Base-by-base conservation (phyloP, 129 eudicot genomes). In the Artemisia argyi region DNA sequence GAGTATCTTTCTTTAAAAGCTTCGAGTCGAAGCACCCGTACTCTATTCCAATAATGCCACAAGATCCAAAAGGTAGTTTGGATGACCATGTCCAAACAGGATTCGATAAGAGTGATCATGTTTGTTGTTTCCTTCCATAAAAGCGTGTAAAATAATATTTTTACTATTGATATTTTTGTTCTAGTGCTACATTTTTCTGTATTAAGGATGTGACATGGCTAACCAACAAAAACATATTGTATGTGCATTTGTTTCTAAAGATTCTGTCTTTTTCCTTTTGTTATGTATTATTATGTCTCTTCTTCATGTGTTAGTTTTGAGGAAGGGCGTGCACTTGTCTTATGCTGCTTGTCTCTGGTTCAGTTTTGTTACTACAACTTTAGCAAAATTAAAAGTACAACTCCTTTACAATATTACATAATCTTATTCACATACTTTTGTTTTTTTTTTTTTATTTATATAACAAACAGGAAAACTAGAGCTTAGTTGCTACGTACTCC, bases 251-350 rank as follows among this genome's bases (percentile, higher is more conserved):
- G 61, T 52, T 51, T 26, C 73, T 28, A 52, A 61, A 68, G 73
- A 68, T 68, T 52, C 61, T 68, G 73, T 68, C 61, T 30, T 68
- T 65, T 65, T 65, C 49, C 49, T 68, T 50, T 49, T 67, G 59
- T 67, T 16, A 68, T 52, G 13, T n/a, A 28, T 17, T 26, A 4
- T 26, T 39, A 39, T 39, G 9, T 39, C 10, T 13, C 22, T 46
- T 52, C 61, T 68, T 68, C 62, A 15, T 51, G 61, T 68, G 73
- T 24, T 52, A 68, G 22, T 68, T 68, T 68, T 51, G 73, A 51
- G 73, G 73, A n/a, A 6, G 73, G 62, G 73, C 73, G 73, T 68
- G 73, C 73, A 68, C 62, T 52, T 68, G 73, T 68, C 53, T 26
- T 50, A 67, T 50, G 60, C 28, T 49, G 59, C 42, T 22, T 50